These are phyloP conservation scores for Dendrobium nobile DNA, from an alignment of 106 monocot species.

Conservation along the genomic window DNA sequence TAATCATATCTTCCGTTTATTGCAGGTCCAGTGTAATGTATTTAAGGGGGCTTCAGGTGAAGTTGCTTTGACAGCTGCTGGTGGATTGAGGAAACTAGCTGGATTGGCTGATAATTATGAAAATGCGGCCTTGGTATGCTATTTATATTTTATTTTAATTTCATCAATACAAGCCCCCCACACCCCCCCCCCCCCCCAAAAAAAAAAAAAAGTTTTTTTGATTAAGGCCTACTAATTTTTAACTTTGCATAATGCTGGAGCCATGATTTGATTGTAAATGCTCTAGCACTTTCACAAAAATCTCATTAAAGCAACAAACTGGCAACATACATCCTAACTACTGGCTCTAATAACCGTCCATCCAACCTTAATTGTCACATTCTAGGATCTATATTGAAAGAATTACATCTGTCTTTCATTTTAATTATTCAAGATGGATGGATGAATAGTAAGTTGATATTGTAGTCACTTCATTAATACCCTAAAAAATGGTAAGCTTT, in stretches of 20 bases:
- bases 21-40: constrained; percentile 96
- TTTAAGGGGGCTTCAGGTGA: constrained; percentile 80
- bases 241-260: neutral
- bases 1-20: neutral
- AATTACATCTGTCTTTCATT: no score
- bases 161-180: no score
- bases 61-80: constrained; percentile 78
- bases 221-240: neutral
- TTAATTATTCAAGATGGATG: no score
- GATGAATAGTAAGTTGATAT: no score
- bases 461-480: neutral
- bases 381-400: no score
- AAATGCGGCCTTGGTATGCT: constrained; percentile 69
- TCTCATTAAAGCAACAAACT: neutral
- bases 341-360: neutral
- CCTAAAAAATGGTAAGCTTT: neutral
- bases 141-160: no score
- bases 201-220: no score
- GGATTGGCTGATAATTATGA: constrained; percentile 66
- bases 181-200: no score
- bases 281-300: neutral
- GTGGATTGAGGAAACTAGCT: constrained; percentile 76
- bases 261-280: constrained; percentile 1
- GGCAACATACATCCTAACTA: neutral
- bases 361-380: neutral